Base-by-base conservation (phyloP, 2,329 filamentous ascomycete genomes). In the Nannizziopsis arthrosporioides region DNA sequence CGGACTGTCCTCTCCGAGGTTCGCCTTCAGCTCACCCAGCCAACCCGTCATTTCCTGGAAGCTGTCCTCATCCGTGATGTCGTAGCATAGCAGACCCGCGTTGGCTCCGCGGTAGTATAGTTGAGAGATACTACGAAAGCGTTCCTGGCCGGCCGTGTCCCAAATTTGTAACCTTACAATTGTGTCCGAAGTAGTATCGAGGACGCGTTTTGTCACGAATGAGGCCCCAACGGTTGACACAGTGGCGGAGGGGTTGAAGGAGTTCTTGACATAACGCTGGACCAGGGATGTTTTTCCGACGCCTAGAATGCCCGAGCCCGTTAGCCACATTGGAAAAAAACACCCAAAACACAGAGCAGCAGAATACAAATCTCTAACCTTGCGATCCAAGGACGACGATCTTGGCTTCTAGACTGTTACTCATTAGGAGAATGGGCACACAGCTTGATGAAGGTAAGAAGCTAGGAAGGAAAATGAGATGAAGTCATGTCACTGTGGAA, bases 31-130 rank as follows among this genome's bases (percentile, higher is more conserved):
- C 68, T 95, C 89, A 52, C 76, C 78, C 53, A 95, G 76, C 89
- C 89, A 95, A 48, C 83, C 77, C 60, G 86, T 87, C 87, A 95
- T 94, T 67, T 95, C 87, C 57, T 80, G 76, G 64, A 94, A 95
- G 51, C 85, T 92, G 57, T 80, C 71, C 52, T 83, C 81, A 64
- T 89, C 84, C 52, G 88, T 94, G 63, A 95, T 93, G 70, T 85
- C 85, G 72, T 95, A 95, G 74, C 89, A 94, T 41, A 95, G 77
- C 51, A 95, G 86, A 59, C 86, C 92, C 50, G 89, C 89, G 62
- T 94, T 90, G 53, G 90, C 90, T 62, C 89, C 89, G 61, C 90
- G 84, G 69, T 98, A 98, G 73, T 96, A 96, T 47, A 98, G 79
- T 49, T 89, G 83, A 8, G 87, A 93, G 60, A 98, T 96, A 53